phyloP scores from a whole-genome alignment of 495 filamentous ascomycete species.

The Aspergillus ostianus region DNA sequence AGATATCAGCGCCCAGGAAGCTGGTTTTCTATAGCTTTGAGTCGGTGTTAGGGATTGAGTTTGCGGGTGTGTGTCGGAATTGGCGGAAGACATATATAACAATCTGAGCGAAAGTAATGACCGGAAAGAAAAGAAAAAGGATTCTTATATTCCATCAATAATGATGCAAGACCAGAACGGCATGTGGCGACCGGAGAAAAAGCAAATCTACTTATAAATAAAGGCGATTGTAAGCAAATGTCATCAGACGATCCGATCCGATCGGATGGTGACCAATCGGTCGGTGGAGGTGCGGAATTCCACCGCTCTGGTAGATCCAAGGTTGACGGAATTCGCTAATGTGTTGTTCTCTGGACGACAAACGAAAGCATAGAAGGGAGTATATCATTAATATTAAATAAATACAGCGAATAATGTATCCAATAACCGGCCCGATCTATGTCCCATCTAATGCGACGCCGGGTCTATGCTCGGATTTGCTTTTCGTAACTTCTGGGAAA shows the following conservation, averaged over 20 bases:
- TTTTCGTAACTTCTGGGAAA: neutral
- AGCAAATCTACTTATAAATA: neutral
- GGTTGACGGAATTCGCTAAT: no score
- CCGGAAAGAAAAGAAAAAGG: neutral
- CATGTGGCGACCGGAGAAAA: neutral
- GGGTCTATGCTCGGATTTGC: neutral
- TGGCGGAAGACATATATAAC: neutral
- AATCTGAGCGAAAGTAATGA: neutral
- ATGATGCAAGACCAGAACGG: neutral
- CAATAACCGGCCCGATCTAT: neutral
- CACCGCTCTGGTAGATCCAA: constrained; percentile 3
- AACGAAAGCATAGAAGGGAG: no score
- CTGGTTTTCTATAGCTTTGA: neutral
- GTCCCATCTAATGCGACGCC: neutral
- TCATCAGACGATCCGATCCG: constrained; percentile 7
- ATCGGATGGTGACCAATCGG: constrained; percentile 7
- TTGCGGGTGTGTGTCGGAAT: neutral
- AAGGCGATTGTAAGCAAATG: constrained; percentile 4
- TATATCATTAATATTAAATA: neutral
- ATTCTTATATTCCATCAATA: neutral
- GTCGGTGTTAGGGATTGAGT: neutral
- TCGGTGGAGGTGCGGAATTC: constrained; percentile 14
- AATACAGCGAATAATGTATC: neutral
- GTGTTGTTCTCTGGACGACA: no score
- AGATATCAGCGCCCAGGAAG: constrained; percentile 6